Base-by-base conservation (phyloP, 257 asterid genomes). In the Primulina tabacum region DNA sequence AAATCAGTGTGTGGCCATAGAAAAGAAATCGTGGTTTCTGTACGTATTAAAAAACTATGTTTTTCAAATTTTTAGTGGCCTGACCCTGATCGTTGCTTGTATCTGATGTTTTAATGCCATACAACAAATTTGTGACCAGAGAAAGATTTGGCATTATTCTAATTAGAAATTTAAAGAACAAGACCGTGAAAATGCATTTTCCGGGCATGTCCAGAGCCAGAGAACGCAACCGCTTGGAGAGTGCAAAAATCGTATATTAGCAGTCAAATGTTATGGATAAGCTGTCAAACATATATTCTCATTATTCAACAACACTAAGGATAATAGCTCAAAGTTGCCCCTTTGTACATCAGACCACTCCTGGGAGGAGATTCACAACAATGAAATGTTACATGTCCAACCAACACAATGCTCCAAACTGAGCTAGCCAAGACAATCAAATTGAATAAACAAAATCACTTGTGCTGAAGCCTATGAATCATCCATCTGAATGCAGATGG, bases 1-100 rank as follows among this genome's bases (percentile, higher is more conserved):
- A 78, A 71, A 73, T 83, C 29, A 89, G 97, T 55, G 87, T 87
- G 1, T 90, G 98, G 97, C 98, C 97, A 5, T 71, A 75, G 30
- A 28, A 28, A 28, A 28, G 60, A 62, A 73, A 62, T 78, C 74
- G 68, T 52, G 61, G 28, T 57, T 50, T 50, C 57, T 50, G 57
- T 50, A 14, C 3, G 12, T 38, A 0, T 14, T 11, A 2, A 38
- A 4, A 43, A 38, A 38, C 5, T 38, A 2, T 10, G 2, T 38
- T 38, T 9, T 28, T 28, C 30, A 2, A 28, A 28, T 2, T 35
- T 35, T 7, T 35, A 8, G 12, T 35, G 10, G 12, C 43, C 43
- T 7, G 5, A 38, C 50, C 10, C 50, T 43, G 53, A 43, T 43
- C n/a, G 9, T 43, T 43, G n/a, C 12, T 12, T 11, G 53, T 14